Percentiles rank a stretch among this genome's conserved stretches.
phyloP scores from a whole-genome alignment of 495 filamentous ascomycete genomes.

The Podospora comata region DNA sequence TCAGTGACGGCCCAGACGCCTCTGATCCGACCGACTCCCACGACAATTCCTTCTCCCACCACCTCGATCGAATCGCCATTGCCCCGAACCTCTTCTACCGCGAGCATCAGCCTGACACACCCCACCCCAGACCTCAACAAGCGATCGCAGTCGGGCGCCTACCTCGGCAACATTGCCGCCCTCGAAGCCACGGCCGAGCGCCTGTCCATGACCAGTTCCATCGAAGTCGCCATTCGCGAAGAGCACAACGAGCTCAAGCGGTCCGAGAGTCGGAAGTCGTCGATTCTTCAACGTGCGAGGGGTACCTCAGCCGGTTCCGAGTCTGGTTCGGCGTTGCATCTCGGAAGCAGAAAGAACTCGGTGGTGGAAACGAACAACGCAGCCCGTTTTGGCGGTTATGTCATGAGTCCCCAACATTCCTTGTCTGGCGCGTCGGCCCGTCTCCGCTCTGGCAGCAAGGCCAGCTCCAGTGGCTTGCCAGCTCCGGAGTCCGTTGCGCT shows the following conservation, averaged over 20 bases:
- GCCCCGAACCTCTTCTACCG: conserved; percentile 57
- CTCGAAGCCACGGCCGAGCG: conserved; percentile 80
- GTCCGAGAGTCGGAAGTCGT: conserved; percentile 58
- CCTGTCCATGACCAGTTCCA: conserved; percentile 72
- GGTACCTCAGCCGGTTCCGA: conserved; percentile 29
- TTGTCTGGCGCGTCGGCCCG: conserved; percentile 53
- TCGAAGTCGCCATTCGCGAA: conserved; percentile 77
- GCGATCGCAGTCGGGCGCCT: conserved; percentile 68
- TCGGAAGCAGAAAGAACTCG: conserved; percentile 60
- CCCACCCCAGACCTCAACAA: conserved; percentile 73
- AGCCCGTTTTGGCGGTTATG: conserved; percentile 63
- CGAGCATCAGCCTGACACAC: conserved; percentile 62
- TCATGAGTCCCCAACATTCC: conserved; percentile 64
- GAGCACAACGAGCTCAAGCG: conserved; percentile 75
- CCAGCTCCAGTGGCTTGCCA: conserved; percentile 31
- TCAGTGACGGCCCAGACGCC: conserved; percentile 17
- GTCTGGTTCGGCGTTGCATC: conserved; percentile 39
- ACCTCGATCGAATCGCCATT: conserved; percentile 44
- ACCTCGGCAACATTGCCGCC: conserved; percentile 72
- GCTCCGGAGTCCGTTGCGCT: conserved; percentile 7
- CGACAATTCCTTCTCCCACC: conserved; percentile 21
- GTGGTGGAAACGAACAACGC: conserved; percentile 64
- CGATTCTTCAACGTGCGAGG: conserved; percentile 42
- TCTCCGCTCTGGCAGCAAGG: conserved; percentile 58
- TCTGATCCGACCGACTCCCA: conserved; percentile 26